Evolutionary conservation across 2,329 filamentous ascomycete species (phyloP).

Genomic region (Mycosphaerella sp.): DNA sequence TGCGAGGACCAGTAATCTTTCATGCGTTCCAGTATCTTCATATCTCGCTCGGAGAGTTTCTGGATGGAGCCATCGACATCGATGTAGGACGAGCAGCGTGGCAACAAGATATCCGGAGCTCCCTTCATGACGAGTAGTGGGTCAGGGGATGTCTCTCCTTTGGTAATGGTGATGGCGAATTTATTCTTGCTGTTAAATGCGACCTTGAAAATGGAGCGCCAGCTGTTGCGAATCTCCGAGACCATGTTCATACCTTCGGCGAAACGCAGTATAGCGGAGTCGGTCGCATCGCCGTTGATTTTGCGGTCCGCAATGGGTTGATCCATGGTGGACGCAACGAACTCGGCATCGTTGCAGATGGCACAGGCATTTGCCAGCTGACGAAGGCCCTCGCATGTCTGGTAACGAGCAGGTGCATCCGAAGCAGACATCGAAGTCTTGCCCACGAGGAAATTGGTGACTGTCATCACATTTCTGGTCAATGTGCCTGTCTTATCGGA

Average conservation of each 20-base stretch:
- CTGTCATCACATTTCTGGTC: conserved; percentile 43
- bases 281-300: conserved; percentile 69
- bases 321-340: conserved; percentile 59
- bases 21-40: conserved; percentile 49
- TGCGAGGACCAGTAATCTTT: conserved; percentile 64
- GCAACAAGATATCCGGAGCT: conserved; percentile 66
- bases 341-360: conserved; percentile 69
- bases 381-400: conserved; percentile 38
- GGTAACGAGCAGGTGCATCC: conserved; percentile 43
- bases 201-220: conserved; percentile 61
- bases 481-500: conserved; percentile 72
- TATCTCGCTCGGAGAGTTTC: conserved; percentile 48
- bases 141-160: conserved; percentile 29
- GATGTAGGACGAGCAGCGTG: conserved; percentile 54
- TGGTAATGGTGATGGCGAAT: conserved; percentile 64
- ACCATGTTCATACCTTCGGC: conserved; percentile 59
- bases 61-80: conserved; percentile 50
- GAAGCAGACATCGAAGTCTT: conserved; percentile 43
- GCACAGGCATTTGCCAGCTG: conserved; percentile 57
- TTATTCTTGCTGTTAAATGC: conserved; percentile 78
- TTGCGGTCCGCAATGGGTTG: conserved; percentile 55
- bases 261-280: conserved; percentile 66
- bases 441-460: conserved; percentile 61
- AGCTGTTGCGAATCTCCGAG: conserved; percentile 53
- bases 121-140: conserved; percentile 68